These are phyloP conservation scores for Termitomyces sp. DNA, from an alignment of 768 basidiomycete species.

Conservation along the genomic window DNA sequence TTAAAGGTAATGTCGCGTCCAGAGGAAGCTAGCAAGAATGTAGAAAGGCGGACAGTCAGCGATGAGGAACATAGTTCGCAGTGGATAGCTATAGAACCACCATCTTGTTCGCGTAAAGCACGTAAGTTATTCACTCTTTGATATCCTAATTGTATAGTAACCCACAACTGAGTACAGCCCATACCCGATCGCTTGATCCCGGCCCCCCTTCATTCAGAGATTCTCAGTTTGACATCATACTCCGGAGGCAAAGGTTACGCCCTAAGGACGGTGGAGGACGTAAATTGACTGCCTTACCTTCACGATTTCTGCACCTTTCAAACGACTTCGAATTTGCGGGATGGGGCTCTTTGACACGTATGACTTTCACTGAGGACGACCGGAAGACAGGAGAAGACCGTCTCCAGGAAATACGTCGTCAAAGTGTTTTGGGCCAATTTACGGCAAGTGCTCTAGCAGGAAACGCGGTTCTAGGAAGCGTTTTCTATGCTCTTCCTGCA, in stretches of 20 bases:
- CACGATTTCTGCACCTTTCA: slow-evolving; percentile 55
- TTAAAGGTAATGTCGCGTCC: not conserved
- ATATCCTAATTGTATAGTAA: not conserved
- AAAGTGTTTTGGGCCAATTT: slow-evolving; percentile 51
- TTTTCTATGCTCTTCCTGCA: slow-evolving; percentile 66
- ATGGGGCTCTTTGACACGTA: slow-evolving; percentile 50
- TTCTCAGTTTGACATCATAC: slow-evolving; percentile 1
- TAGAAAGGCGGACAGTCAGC: not conserved
- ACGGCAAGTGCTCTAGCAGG: slow-evolving; percentile 63
- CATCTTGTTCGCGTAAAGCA: not conserved
- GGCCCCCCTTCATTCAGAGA: not conserved
- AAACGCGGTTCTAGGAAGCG: slow-evolving; percentile 60
- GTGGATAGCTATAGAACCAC: not conserved
- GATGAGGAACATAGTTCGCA: not conserved
- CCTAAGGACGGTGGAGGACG: slow-evolving; percentile 37
- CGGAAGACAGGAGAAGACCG: slow-evolving; percentile 24
- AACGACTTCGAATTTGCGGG: slow-evolving; percentile 70
- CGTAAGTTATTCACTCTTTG: not conserved
- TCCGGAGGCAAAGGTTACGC: slow-evolving; percentile 16
- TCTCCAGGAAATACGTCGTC: slow-evolving; percentile 22
- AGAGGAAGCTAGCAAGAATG: not conserved
- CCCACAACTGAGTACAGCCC: not conserved
- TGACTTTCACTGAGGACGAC: slow-evolving; percentile 42
- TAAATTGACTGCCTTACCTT: slow-evolving; percentile 38
- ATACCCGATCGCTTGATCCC: not conserved